Evolutionary conservation across 768 basidiomycete species (phyloP).

Genomic region (Kwoniella dejecticola): DNA sequence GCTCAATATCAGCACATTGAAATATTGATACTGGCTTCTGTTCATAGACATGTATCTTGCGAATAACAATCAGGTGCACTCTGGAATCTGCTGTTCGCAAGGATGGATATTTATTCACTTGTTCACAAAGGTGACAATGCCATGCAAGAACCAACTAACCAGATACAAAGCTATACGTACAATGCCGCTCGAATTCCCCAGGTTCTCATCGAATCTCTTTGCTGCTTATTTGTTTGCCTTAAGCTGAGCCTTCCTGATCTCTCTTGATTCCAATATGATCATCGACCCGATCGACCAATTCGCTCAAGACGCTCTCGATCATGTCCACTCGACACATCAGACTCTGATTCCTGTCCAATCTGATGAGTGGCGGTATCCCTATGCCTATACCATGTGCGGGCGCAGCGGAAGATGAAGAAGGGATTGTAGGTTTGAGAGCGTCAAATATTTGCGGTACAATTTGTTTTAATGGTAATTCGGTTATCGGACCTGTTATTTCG

Average conservation of each 20-base stretch:
- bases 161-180: too few species aligned
- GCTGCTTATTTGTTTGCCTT: too few species aligned
- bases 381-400: background rate
- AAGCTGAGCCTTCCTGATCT: background rate
- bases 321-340: conserved; percentile 17
- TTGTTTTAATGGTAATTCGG: background rate
- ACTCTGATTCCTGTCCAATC: conserved; percentile 15
- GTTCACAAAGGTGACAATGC: too few species aligned
- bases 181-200: too few species aligned
- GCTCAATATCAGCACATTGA: too few species aligned
- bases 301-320: conserved; percentile 17
- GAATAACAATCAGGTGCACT: too few species aligned
- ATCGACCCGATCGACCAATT: conserved; percentile 14
- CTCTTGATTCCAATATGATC: background rate
- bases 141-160: too few species aligned
- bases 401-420: background rate
- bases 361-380: conserved; percentile 20
- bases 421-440: background rate
- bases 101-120: too few species aligned
- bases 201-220: too few species aligned
- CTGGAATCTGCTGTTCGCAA: too few species aligned
- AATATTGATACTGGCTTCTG: too few species aligned
- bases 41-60: too few species aligned
- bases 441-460: background rate
- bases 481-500: conserved; percentile 10